phyloP scores from a whole-genome alignment of 2,329 filamentous ascomycete species.

The Rutstroemia sp. region DNA sequence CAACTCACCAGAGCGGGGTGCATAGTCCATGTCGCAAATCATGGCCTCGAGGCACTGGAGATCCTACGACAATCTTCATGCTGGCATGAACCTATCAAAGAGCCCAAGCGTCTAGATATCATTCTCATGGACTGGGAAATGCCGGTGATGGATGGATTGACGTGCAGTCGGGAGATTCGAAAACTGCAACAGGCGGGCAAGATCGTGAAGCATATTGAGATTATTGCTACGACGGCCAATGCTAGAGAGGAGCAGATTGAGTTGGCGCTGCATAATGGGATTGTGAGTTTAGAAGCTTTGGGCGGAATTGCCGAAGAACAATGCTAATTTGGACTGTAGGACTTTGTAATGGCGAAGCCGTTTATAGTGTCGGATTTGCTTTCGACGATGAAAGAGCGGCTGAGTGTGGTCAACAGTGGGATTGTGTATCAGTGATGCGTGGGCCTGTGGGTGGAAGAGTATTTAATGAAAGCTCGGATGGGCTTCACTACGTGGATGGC shows the following conservation, averaged over 20 bases:
- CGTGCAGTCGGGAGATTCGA: slow-evolving; percentile 58
- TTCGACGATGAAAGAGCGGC: slow-evolving; percentile 17
- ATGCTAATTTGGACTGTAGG: slow-evolving; percentile 3
- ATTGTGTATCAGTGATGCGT: background rate
- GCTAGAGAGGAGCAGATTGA: slow-evolving; percentile 24
- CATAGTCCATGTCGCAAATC: slow-evolving; percentile 43
- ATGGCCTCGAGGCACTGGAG: slow-evolving; percentile 50
- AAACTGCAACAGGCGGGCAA: slow-evolving; percentile 46
- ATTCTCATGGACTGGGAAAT: slow-evolving; percentile 74
- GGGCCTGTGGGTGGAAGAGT: too few relatives aligned
- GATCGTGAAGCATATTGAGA: slow-evolving; percentile 37
- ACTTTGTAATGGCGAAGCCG: slow-evolving; percentile 22
- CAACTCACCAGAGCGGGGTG: slow-evolving; percentile 39
- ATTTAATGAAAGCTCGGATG: too few relatives aligned
- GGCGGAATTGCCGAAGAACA: background rate
- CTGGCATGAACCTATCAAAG: slow-evolving; percentile 17
- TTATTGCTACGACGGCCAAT: slow-evolving; percentile 30
- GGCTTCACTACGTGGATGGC: too few relatives aligned
- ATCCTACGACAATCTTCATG: slow-evolving; percentile 18
- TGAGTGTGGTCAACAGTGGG: slow-evolving; percentile 4
- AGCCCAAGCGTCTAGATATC: slow-evolving; percentile 42
- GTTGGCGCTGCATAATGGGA: slow-evolving; percentile 5
- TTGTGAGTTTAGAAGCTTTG: background rate
- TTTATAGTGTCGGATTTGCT: slow-evolving; percentile 18
- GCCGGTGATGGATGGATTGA: slow-evolving; percentile 65